Base-by-base conservation (phyloP, 1,284 basidiomycete genomes). In the Trichosporon inkin region DNA sequence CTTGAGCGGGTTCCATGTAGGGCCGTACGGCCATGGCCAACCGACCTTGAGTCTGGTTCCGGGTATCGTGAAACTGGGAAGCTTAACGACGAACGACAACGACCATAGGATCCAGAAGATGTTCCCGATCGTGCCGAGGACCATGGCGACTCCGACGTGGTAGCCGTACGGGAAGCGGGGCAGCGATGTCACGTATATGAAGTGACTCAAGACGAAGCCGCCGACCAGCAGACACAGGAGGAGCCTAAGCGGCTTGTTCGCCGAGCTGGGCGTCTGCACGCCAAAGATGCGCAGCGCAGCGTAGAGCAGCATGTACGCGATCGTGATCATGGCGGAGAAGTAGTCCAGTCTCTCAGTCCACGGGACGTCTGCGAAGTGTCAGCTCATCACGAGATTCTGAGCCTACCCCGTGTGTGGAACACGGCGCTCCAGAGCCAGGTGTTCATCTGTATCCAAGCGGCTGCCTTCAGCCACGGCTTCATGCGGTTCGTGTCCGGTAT, bases 401-500 rank as follows among this genome's bases (percentile, higher is more conserved):
- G n/a, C 78, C 62, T 68, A 90, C 91, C 91, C 82, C 96, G 81
- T 0, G 88, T 89, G 74, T 99, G 96, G 71, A 99, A 99, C 11
- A 98, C 82, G 0, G 88, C 79, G 7, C 89, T 92, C 90, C 92
- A 96, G 28, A 91, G 71, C 96, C 95, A 99, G 0, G 92, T 89
- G 69, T 94, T 94, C 68, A 92, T 81, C 72, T 89, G 92, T 44
- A 88, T 80, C 56, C 83, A 74, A 1, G 88, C 85, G 82, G 91
- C 89, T 0, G 78, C 71, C 53, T 86, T 65, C 74, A 94, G 90
- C 71, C 87, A 89, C 1, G 64, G 60, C 66, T 84, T 85, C 81
- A 97, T 84, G 0, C 86, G 86, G 75, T 92, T 89, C 1, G 75
- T 68, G 1, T 84, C 80, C 2, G 92, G 72, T 1, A 92, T 71